A percentile compares a stretch with the other conserved stretches of the same genome.
Conservation (phyloP, 305 asterid species). For the Andrographis paniculata region DNA sequence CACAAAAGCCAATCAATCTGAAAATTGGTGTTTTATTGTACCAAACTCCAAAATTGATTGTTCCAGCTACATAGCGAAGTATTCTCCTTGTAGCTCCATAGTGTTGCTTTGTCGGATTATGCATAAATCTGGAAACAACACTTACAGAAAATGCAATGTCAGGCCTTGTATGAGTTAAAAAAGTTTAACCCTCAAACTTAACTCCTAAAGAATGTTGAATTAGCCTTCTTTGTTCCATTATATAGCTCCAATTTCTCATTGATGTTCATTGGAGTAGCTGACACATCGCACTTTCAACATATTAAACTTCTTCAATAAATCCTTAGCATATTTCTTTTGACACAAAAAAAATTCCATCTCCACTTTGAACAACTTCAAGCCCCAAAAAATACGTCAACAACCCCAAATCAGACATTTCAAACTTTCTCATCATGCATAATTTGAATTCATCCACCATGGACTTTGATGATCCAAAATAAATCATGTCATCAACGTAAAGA, state of each 20-base stretch:
- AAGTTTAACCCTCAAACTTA: constrained; percentile 12
- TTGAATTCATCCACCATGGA: too few species aligned
- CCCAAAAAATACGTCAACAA: too few species aligned
- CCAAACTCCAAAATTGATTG: neutral
- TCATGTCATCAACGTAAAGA: too few species aligned
- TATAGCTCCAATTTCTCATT: constrained; percentile 3
- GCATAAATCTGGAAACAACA: constrained; percentile 2
- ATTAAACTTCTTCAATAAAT: too few species aligned
- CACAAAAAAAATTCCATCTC: too few species aligned
- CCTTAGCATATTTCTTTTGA: too few species aligned
- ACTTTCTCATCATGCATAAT: too few species aligned
- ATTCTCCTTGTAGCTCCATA: neutral
- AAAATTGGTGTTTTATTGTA: neutral
- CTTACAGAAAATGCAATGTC: constrained; percentile 1
- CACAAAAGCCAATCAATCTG: neutral
- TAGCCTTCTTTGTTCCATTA: constrained; percentile 1
- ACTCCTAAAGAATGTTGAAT: neutral
- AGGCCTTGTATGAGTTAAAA: neutral
- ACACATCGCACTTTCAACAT: too few species aligned
- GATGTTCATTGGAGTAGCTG: too few species aligned
- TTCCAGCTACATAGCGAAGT: constrained; percentile 1
- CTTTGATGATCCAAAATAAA: too few species aligned
- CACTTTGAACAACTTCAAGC: too few species aligned
- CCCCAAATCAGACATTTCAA: too few species aligned
- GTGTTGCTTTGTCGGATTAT: neutral